Evolutionary conservation across 106 monocot species (phyloP).

Genomic region (Acanthochlamys bracteata): DNA sequence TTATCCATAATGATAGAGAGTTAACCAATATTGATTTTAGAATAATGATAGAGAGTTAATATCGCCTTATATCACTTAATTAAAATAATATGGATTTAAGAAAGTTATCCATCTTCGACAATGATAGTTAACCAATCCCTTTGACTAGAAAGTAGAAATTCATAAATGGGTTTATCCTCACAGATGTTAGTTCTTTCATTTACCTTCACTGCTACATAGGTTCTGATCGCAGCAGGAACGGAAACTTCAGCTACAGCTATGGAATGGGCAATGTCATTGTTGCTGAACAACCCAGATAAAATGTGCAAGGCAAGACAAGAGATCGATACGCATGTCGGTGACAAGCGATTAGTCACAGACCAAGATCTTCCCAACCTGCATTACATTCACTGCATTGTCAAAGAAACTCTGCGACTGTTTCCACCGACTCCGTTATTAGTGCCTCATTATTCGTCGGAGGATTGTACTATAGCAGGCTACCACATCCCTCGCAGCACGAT

Average conservation of each 20-base stretch:
- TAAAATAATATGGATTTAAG: no score
- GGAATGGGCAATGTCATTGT: constrained; percentile 19
- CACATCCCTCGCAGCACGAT: constrained; percentile 21
- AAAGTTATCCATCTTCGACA: no score
- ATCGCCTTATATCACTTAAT: no score
- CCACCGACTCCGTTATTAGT: constrained; percentile 26
- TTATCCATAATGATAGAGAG: no score
- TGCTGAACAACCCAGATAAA: background rate
- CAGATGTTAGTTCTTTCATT: background rate
- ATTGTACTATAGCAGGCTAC: constrained; percentile 21
- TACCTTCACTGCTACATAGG: background rate
- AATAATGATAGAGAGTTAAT: no score
- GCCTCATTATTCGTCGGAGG: constrained; percentile 30
- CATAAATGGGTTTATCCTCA: no score
- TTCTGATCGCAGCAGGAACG: constrained; percentile 9
- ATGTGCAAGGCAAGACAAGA: background rate
- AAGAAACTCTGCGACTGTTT: constrained; percentile 32
- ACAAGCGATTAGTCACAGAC: background rate
- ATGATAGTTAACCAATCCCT: no score
- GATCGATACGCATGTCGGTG: background rate
- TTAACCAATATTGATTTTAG: background rate
- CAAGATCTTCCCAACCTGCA: background rate
- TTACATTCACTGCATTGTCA: constrained; percentile 4
- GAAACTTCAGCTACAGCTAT: constrained; percentile 13
- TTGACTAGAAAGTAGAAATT: no score